phyloP scores from a whole-genome alignment of 106 monocot species.

The Agapanthus africanus region DNA sequence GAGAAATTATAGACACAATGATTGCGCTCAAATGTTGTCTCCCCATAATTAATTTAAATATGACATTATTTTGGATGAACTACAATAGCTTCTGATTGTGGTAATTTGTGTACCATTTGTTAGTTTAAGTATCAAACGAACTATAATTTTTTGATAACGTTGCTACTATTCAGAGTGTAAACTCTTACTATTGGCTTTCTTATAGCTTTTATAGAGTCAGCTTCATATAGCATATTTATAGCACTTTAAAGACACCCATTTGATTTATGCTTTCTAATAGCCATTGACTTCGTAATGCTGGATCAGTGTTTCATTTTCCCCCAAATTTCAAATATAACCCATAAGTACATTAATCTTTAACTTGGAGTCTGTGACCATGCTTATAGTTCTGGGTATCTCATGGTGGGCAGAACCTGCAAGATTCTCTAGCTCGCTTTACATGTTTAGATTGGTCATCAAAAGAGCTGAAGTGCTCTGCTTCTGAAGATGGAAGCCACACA shows the following conservation, averaged over 20 bases:
- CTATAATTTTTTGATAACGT: background rate
- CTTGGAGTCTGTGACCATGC: slow-evolving; percentile 7
- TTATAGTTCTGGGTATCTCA: slow-evolving; percentile 20
- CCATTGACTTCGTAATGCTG: too few species aligned
- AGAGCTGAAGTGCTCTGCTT: slow-evolving; percentile 46
- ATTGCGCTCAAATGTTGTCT: background rate
- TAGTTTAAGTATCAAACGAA: background rate
- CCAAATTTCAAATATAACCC: slow-evolving; percentile 1
- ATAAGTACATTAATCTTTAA: background rate
- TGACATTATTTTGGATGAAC: background rate
- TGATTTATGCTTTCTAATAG: too few species aligned
- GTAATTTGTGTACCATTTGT: background rate
- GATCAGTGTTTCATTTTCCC: background rate
- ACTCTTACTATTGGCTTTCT: background rate
- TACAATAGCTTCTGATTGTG: background rate
- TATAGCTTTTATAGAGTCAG: background rate
- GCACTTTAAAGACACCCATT: too few species aligned
- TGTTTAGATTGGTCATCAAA: slow-evolving; percentile 53
- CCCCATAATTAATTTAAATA: background rate
- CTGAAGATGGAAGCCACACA: slow-evolving; percentile 90
- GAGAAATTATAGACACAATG: background rate
- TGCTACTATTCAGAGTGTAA: background rate
- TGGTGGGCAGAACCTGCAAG: slow-evolving; percentile 70
- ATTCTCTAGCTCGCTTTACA: slow-evolving; percentile 53
- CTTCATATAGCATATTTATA: too few species aligned